phyloP scores from a whole-genome alignment of 2,329 filamentous ascomycete genomes.

The Diaporthe sp. region DNA sequence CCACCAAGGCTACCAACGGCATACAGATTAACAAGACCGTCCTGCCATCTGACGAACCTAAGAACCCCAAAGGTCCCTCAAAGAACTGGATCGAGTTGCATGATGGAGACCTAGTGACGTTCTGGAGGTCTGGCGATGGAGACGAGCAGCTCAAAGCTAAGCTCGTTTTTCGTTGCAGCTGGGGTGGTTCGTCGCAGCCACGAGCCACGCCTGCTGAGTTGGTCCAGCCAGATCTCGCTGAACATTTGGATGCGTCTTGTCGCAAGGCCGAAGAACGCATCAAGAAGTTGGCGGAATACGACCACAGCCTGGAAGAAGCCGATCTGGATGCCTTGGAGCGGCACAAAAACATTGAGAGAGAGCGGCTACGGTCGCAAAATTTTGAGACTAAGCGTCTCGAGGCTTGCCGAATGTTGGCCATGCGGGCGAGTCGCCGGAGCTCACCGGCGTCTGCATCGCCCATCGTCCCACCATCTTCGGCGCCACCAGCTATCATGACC shows the following conservation, averaged over 20 bases:
- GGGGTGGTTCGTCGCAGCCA: constrained; percentile 66
- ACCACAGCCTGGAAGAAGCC: constrained; percentile 59
- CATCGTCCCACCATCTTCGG: constrained; percentile 27
- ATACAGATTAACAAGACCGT: constrained; percentile 83
- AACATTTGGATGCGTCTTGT: constrained; percentile 64
- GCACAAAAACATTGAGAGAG: constrained; percentile 56
- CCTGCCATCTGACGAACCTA: constrained; percentile 69
- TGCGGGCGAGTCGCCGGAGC: constrained; percentile 38
- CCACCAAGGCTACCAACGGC: constrained; percentile 82
- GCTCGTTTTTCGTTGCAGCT: constrained; percentile 67
- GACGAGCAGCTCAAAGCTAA: constrained; percentile 56
- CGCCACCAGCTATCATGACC: constrained; percentile 37
- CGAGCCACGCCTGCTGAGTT: constrained; percentile 52
- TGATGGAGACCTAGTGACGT: constrained; percentile 81
- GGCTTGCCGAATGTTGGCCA: constrained; percentile 58
- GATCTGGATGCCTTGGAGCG: constrained; percentile 61
- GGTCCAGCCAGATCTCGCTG: constrained; percentile 56
- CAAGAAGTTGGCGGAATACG: constrained; percentile 56
- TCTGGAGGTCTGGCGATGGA: constrained; percentile 70
- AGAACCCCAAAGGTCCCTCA: constrained; percentile 68
- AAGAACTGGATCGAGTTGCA: constrained; percentile 77
- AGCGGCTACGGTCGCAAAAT: constrained; percentile 62
- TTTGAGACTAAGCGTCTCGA: constrained; percentile 66
- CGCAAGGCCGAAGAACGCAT: constrained; percentile 61
- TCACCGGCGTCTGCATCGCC: constrained; percentile 36